phyloP scores from a whole-genome alignment of 495 filamentous ascomycete species.

The Hyaloscypha finlandica region DNA sequence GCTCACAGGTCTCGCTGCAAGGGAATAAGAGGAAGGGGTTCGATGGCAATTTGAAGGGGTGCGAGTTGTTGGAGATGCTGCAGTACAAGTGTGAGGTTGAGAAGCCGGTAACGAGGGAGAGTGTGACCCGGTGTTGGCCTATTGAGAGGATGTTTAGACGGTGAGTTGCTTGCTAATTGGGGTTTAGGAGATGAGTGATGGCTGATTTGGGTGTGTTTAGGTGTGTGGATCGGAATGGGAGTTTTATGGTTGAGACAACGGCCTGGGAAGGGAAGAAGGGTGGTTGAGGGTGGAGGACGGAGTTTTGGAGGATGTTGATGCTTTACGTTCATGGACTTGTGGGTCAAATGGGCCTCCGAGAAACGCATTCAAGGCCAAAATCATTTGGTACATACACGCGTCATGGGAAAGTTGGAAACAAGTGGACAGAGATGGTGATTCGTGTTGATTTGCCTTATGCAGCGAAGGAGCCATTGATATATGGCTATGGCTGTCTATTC shows the following conservation, averaged over 20 bases:
- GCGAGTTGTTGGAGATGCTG: constrained; percentile 73
- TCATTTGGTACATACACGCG: too few species aligned
- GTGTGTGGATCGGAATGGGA: constrained; percentile 63
- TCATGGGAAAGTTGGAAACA: too few species aligned
- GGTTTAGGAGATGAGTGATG: not conserved
- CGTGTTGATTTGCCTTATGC: not conserved
- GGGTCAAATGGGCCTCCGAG: not conserved
- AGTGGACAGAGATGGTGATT: not conserved
- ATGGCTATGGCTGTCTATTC: not conserved
- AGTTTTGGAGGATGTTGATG: not conserved
- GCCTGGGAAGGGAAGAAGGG: constrained; percentile 59
- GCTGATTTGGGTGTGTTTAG: constrained; percentile 43
- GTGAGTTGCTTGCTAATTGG: constrained; percentile 49
- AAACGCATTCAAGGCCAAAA: not conserved
- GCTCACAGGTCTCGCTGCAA: constrained; percentile 48
- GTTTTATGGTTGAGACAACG: constrained; percentile 80
- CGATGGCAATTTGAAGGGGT: constrained; percentile 60
- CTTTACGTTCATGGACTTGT: not conserved
- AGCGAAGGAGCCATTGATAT: not conserved
- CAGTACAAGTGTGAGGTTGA: constrained; percentile 79
- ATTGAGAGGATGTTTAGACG: constrained; percentile 76
- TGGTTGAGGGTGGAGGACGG: not conserved
- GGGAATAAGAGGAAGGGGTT: constrained; percentile 53
- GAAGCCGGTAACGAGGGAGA: constrained; percentile 50
- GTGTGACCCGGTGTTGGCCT: constrained; percentile 68